Base-by-base conservation (phyloP, 305 asterid genomes). In the Fraxinus sp. region DNA sequence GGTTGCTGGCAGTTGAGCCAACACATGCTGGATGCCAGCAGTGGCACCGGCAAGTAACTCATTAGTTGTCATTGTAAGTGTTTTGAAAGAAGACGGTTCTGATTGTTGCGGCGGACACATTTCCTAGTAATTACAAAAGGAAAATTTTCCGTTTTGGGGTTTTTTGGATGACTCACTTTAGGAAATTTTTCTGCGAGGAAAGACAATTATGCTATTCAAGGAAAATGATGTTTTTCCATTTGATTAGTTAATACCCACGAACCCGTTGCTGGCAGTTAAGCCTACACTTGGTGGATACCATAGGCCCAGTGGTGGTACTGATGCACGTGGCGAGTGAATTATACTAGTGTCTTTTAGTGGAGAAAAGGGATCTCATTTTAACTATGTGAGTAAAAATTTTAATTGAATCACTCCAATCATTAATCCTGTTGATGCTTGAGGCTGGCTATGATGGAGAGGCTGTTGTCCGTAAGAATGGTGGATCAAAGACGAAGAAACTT, bases 201-300 rank as follows among this genome's bases (percentile, higher is more conserved):
- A 32, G 77, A 72, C 26, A 33, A 72, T 66, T 66, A 28, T 33
- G 26, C 30, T 32, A 36, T 33, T 33, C 20, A 5, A 72, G 77
- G 33, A 72, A 72, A 72, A 28, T 70, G 26, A 72, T 72, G n/a
- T 72, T 72, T 71, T 66, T 26, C 74, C 37, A 66, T 66, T 33
- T 66, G 28, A 32, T n/a, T 72, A 32, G 75, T 70, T 68, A 70
- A 13, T 68, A 26, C n/a, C 28, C 20, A 28, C 7, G 20, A 68
- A 68, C 32, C 74, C 24, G 2, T 72, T 16, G 46, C 77, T 33
- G 43, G 77, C 46, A 72, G 43, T 72, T 70, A 70, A 72, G 28
- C 77, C 22, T 33, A 33, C 43, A 72, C 26, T 33, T 14, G 46
- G 36, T 72, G 77, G 77, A 72, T 72, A 41, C 46, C 46, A 33